phyloP scores from a whole-genome alignment of 306 rosid species.

The Mimosa pudica region DNA sequence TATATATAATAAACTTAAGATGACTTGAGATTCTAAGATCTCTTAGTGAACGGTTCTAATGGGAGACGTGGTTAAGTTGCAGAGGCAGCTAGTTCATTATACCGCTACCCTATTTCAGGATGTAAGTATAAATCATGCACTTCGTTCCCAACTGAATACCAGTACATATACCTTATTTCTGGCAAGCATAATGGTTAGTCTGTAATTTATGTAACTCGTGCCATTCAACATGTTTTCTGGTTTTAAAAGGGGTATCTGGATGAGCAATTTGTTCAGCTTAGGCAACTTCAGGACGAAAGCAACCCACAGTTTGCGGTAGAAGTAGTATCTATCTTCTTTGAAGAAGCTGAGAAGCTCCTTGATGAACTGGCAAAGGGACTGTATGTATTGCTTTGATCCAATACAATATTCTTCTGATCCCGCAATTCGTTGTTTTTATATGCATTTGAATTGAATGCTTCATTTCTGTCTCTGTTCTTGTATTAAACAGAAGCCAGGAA shows the following conservation, averaged over 20 bases:
- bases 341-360: slow-evolving; percentile 72
- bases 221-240: neutral
- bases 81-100: slow-evolving; percentile 59
- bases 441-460: neutral
- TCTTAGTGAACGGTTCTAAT: slow-evolving; percentile 35
- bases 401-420: neutral
- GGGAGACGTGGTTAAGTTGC: slow-evolving; percentile 57
- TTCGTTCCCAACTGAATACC: slow-evolving; percentile 7
- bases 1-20: slow-evolving; percentile 16
- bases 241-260: slow-evolving; percentile 62
- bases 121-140: slow-evolving; percentile 46
- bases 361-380: slow-evolving; percentile 61
- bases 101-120: slow-evolving; percentile 64
- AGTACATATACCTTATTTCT: neutral
- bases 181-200: neutral
- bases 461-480: neutral
- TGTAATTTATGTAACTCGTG: neutral
- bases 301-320: slow-evolving; percentile 80
- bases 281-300: slow-evolving; percentile 79
- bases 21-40: slow-evolving; percentile 30
- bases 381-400: slow-evolving; percentile 42
- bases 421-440: neutral
- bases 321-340: slow-evolving; percentile 76
- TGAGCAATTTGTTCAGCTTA: slow-evolving; percentile 77
- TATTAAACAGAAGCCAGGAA: slow-evolving; percentile 50